phyloP scores from a whole-genome alignment of 768 basidiomycete genomes.

The Daedaleopsis nitida region DNA sequence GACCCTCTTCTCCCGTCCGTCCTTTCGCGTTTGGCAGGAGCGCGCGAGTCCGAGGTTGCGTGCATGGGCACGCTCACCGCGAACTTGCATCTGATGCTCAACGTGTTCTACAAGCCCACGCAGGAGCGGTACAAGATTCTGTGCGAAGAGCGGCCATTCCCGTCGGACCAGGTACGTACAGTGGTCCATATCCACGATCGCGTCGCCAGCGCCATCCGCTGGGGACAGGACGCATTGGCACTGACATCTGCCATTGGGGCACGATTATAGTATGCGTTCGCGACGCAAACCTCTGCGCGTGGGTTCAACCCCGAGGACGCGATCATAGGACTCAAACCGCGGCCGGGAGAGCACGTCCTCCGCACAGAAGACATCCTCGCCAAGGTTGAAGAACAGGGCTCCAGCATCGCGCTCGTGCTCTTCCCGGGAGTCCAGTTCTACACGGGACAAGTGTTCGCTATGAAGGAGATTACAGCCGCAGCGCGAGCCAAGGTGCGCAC shows the following conservation, averaged over 20 bases:
- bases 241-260: neutral
- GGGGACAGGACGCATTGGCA: neutral
- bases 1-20: too few species aligned
- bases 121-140: slow-evolving; percentile 86
- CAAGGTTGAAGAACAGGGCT: slow-evolving; percentile 69
- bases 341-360: slow-evolving; percentile 81
- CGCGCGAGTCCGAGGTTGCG: slow-evolving; percentile 86
- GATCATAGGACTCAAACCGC: slow-evolving; percentile 78
- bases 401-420: slow-evolving; percentile 84
- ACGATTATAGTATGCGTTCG: slow-evolving; percentile 81
- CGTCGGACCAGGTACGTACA: slow-evolving; percentile 91
- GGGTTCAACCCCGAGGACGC: slow-evolving; percentile 72
- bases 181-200: too few species aligned
- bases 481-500: slow-evolving; percentile 75
- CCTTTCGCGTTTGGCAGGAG: slow-evolving; percentile 50
- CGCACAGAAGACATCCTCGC: slow-evolving; percentile 88
- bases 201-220: neutral
- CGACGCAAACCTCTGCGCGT: slow-evolving; percentile 85
- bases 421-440: slow-evolving; percentile 97
- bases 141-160: slow-evolving; percentile 93
- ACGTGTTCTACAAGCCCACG: slow-evolving; percentile 91
- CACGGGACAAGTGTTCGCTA: slow-evolving; percentile 94
- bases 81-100: slow-evolving; percentile 95
- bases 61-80: slow-evolving; percentile 95
- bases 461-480: slow-evolving; percentile 78